phyloP scores from a whole-genome alignment of 805 yeast species.

The Sugiyamaella floridensis region DNA sequence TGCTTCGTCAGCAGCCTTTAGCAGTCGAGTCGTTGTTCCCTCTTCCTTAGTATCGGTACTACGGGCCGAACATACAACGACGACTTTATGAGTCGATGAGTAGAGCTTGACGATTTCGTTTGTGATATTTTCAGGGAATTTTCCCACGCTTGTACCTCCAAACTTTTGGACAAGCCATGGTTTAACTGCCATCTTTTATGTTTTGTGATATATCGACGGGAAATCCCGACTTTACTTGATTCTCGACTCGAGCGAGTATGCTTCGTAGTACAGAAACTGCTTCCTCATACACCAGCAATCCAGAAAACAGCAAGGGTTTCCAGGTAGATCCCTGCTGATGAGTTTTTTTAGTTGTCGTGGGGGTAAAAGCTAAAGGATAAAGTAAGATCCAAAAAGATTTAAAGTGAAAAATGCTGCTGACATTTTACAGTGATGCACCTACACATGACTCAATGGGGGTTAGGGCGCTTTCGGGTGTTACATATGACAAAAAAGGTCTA shows the following conservation, averaged over 20 bases:
- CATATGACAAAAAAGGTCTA: too few relatives aligned
- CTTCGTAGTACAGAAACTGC: slow-evolving; percentile 9
- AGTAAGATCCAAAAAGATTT: background rate
- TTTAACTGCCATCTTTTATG: slow-evolving; percentile 12
- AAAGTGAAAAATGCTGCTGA: background rate
- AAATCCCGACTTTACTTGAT: slow-evolving; percentile 1
- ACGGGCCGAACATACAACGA: slow-evolving; percentile 94
- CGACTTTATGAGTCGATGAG: slow-evolving; percentile 54
- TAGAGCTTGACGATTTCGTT: slow-evolving; percentile 68
- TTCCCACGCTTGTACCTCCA: slow-evolving; percentile 97
- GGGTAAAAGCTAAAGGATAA: background rate
- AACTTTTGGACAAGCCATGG: slow-evolving; percentile 83
- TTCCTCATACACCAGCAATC: slow-evolving; percentile 6
- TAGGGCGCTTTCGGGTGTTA: background rate
- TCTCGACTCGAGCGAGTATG: slow-evolving; percentile 10
- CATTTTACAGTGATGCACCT: background rate
- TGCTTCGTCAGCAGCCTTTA: slow-evolving; percentile 68
- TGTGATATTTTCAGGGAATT: slow-evolving; percentile 79
- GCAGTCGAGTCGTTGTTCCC: slow-evolving; percentile 87
- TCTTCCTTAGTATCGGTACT: slow-evolving; percentile 86
- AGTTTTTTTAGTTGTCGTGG: background rate
- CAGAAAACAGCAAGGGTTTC: background rate
- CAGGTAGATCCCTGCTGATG: background rate
- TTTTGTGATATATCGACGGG: background rate
- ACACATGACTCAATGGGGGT: background rate